These are phyloP conservation scores for Beauveria brongniartii DNA, from an alignment of 2,329 filamentous ascomycete species.

Conservation along the genomic window DNA sequence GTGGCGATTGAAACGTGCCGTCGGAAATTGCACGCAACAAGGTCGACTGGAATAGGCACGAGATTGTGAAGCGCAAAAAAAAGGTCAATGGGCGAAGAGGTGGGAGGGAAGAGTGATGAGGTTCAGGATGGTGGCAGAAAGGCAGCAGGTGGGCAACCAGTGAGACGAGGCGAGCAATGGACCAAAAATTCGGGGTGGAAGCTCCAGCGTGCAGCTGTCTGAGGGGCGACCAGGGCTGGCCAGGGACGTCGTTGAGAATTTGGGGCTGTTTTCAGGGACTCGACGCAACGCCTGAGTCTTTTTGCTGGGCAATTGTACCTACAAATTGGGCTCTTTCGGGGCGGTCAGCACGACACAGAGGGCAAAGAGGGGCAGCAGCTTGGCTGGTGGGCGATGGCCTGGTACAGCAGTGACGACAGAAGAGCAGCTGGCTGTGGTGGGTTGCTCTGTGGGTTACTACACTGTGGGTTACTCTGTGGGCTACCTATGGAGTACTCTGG, in stretches of 20 bases:
- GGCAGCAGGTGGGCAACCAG: background rate
- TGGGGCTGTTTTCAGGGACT: background rate
- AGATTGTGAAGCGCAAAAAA: constrained; percentile 2
- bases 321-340: background rate
- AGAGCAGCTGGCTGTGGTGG: background rate
- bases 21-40: background rate
- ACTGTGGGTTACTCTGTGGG: too few relatives aligned
- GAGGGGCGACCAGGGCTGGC: constrained; percentile 1
- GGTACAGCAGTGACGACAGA: background rate
- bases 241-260: background rate
- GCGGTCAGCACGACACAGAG: background rate
- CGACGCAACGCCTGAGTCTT: background rate
- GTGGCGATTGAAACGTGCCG: background rate
- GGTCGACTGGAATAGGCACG: background rate
- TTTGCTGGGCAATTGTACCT: too few relatives aligned
- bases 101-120: constrained; percentile 9
- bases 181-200: constrained; percentile 6
- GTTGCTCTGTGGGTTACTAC: background rate
- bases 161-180: background rate
- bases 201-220: constrained; percentile 7
- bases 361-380: background rate
- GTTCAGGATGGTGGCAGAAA: constrained; percentile 8
- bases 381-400: background rate
- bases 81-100: constrained; percentile 8
- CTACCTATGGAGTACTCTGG: background rate